These are phyloP conservation scores for Tricholoma furcatifolium DNA, from an alignment of 768 basidiomycete species.

Conservation along the genomic window DNA sequence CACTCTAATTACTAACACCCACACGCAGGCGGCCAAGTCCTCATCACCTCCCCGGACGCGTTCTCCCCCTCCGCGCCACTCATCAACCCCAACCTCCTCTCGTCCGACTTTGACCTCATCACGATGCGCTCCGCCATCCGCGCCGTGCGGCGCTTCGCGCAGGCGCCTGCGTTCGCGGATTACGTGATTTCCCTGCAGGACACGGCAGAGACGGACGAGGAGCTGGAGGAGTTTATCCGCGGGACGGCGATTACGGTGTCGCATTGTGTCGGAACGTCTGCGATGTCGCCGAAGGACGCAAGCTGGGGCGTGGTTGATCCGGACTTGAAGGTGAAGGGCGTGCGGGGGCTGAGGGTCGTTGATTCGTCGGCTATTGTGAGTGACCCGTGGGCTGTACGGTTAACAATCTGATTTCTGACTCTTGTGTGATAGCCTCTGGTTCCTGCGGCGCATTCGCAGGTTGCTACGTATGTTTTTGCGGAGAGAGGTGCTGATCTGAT, in stretches of 20 bases:
- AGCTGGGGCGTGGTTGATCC: constrained; percentile 35
- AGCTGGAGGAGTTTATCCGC: constrained; percentile 27
- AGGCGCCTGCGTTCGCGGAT: constrained; percentile 24
- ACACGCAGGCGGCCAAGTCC: constrained; percentile 25
- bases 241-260: constrained; percentile 25
- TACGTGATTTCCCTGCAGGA: constrained; percentile 21
- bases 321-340: constrained; percentile 36
- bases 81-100: constrained; percentile 50
- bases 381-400: background rate
- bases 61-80: constrained; percentile 38
- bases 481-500: constrained; percentile 30
- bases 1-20: background rate
- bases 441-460: constrained; percentile 26
- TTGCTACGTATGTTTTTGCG: constrained; percentile 24
- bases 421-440: constrained; percentile 18
- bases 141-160: constrained; percentile 20
- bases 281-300: constrained; percentile 29
- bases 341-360: constrained; percentile 34
- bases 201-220: constrained; percentile 28
- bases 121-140: constrained; percentile 28
- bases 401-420: background rate
- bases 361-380: constrained; percentile 37
- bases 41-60: constrained; percentile 37
- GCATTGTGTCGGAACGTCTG: constrained; percentile 33
- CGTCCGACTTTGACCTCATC: constrained; percentile 24